Conservation (phyloP, 495 filamentous ascomycete genomes). For the Tuber aestivum region DNA sequence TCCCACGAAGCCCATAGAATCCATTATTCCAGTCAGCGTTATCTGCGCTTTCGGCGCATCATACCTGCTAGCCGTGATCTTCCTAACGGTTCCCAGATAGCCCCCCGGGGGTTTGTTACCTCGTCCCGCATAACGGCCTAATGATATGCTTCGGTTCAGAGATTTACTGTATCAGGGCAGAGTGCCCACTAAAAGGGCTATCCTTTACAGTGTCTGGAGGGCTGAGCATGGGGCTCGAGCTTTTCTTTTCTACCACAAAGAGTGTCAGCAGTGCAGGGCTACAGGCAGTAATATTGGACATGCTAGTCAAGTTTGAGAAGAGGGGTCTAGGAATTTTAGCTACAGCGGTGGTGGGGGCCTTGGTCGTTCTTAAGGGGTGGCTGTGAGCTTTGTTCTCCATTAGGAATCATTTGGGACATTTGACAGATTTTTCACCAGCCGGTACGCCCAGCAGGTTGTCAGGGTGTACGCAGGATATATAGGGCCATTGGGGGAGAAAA, state of each 20-base stretch:
- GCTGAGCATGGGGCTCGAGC: background rate
- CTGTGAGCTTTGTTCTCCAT: background rate
- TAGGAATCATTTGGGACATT: background rate
- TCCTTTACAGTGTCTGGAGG: background rate
- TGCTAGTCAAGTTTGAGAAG: background rate
- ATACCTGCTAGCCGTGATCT: background rate
- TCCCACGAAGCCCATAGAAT: background rate
- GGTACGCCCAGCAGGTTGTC: background rate
- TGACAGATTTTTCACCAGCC: background rate
- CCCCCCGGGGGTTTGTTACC: background rate
- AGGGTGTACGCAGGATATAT: background rate
- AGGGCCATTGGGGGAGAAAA: background rate
- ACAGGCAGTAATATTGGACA: background rate
- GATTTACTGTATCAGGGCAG: background rate
- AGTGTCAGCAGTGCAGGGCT: background rate
- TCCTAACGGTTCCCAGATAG: background rate
- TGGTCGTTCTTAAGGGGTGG: background rate
- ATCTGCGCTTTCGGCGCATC: background rate
- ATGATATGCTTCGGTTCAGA: background rate
- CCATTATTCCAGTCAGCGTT: background rate
- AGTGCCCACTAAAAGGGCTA: background rate
- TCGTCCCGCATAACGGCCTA: slow-evolving; percentile 2
- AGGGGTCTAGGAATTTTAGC: background rate
- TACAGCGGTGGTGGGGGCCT: background rate
- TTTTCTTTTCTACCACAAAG: background rate